Evolutionary conservation across 139 green algal species (phyloP).

Genomic region (Tetratostichococcus sp.): DNA sequence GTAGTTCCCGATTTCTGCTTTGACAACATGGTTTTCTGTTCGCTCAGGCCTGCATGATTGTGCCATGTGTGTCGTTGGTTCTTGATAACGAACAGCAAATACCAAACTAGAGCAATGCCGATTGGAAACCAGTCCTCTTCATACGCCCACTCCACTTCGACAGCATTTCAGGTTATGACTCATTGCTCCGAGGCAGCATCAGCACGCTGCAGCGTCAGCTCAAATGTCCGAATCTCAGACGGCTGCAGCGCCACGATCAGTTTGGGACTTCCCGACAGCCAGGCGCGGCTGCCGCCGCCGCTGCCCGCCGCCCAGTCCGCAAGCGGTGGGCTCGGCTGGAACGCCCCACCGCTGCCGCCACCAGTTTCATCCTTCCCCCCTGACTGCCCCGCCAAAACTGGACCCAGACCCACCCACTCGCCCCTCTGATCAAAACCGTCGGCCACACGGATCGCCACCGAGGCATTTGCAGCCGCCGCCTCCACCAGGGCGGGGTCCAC

Average conservation of each 20-base stretch:
- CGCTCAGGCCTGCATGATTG: too few species aligned
- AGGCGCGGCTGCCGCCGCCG: background rate
- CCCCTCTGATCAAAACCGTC: background rate
- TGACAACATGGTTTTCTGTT: too few species aligned
- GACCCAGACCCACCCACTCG: background rate
- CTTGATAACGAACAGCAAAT: too few species aligned
- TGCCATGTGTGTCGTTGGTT: too few species aligned
- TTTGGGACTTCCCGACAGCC: background rate
- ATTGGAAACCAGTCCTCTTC: background rate
- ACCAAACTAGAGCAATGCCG: too few species aligned
- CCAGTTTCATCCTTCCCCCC: too few species aligned
- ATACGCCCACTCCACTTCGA: background rate
- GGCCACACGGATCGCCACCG: background rate
- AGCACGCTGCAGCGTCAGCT: background rate
- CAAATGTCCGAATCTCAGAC: constrained; percentile 59
- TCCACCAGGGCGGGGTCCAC: background rate
- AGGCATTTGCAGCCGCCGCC: background rate
- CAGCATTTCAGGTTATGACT: too few species aligned
- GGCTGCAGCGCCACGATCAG: constrained; percentile 39
- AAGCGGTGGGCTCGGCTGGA: background rate
- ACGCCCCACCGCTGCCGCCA: background rate
- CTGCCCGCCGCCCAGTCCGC: background rate
- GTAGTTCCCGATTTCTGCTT: too few species aligned
- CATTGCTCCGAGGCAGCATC: background rate
- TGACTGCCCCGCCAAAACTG: too few species aligned